phyloP scores from a whole-genome alignment of 2,329 filamentous ascomycete genomes.

The Beauveria sp. region DNA sequence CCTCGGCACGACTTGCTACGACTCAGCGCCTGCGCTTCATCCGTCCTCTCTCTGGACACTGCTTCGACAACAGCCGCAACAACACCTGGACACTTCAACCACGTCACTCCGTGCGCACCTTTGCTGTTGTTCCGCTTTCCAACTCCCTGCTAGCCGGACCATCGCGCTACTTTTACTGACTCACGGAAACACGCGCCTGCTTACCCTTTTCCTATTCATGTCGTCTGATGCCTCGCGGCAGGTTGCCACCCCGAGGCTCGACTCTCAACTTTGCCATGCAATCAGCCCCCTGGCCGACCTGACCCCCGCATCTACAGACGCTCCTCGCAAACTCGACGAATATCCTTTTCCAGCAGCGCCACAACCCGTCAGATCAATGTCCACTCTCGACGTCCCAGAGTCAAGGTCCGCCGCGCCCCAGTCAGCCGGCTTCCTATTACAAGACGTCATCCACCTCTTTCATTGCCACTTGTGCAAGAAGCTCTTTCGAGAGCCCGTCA shows the following conservation, averaged over 20 bases:
- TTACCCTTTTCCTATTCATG: not conserved
- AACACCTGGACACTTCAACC: no score
- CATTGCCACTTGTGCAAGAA: slow-evolving; percentile 70
- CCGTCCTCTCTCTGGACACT: no score
- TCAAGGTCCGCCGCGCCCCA: not conserved
- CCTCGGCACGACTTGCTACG: not conserved
- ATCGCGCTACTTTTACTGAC: not conserved
- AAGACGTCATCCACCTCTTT: slow-evolving; percentile 51
- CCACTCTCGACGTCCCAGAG: not conserved
- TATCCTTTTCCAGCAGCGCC: not conserved
- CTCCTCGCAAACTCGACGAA: not conserved
- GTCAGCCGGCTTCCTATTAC: not conserved
- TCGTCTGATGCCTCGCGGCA: not conserved
- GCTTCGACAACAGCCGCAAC: no score
- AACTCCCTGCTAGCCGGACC: not conserved
- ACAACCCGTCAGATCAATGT: not conserved
- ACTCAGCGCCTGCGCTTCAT: no score
- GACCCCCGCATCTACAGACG: not conserved
- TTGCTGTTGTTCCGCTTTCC: no score
- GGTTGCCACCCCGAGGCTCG: not conserved
- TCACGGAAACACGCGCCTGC: not conserved
- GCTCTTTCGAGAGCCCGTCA: slow-evolving; percentile 60
- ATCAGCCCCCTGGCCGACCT: not conserved
- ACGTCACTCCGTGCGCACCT: no score
- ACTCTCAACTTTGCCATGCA: not conserved